A percentile compares a stretch with the other conserved stretches of the same genome.
Evolutionary conservation across 129 eudicot species (phyloP).

Genomic region (Silybum marianum): DNA sequence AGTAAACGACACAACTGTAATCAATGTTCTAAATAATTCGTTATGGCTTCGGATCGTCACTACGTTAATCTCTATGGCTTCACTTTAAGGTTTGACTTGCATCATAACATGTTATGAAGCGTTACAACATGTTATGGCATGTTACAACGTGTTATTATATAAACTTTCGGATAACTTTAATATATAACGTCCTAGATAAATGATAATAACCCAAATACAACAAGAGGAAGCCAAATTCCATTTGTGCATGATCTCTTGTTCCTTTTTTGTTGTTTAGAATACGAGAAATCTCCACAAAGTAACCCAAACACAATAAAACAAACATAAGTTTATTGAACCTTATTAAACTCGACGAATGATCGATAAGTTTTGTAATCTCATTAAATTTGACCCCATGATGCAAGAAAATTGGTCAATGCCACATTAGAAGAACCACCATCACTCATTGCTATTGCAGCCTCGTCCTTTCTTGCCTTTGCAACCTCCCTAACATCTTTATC

Average conservation of each 20-base stretch:
- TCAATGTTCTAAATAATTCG: too few species aligned
- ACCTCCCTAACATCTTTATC: conserved; percentile 27
- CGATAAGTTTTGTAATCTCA: not conserved
- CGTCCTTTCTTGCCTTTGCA: conserved; percentile 15
- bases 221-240: not conserved
- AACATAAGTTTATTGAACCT: not conserved
- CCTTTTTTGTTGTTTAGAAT: not conserved
- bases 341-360: too few species aligned
- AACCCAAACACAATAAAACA: not conserved
- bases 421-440: conserved; percentile 41
- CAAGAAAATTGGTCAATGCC: conserved; percentile 24
- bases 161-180: too few species aligned
- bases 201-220: too few species aligned
- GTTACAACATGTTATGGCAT: too few species aligned
- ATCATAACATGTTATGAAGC: too few species aligned
- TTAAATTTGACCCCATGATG: not conserved
- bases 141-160: too few species aligned
- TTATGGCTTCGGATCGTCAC: too few species aligned
- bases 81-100: too few species aligned
- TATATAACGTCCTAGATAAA: too few species aligned
- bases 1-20: too few species aligned
- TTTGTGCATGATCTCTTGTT: not conserved
- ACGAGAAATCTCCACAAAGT: not conserved
- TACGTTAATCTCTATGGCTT: too few species aligned
- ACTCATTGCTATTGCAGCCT: conserved; percentile 22